phyloP scores from a whole-genome alignment of 2,329 filamentous ascomycete genomes.

The Clonostachys rhizophaga region DNA sequence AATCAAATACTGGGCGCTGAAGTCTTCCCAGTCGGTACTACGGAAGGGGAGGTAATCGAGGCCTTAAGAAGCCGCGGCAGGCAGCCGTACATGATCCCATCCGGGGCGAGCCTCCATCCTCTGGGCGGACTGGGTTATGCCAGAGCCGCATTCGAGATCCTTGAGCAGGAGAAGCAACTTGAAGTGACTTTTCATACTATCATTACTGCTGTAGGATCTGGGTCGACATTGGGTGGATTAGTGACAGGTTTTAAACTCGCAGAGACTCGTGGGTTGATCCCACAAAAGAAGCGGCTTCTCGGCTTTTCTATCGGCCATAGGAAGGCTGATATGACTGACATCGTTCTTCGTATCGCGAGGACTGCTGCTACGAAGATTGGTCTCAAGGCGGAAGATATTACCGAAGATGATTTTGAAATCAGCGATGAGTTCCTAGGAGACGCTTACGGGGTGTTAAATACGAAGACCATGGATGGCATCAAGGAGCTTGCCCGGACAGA shows the following conservation, averaged over 20 bases:
- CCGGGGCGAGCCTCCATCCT: slow-evolving; percentile 59
- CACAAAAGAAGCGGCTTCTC: slow-evolving; percentile 1
- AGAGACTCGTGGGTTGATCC: slow-evolving; percentile 23
- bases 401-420: slow-evolving; percentile 6
- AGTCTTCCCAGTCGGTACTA: slow-evolving; percentile 3
- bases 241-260: slow-evolving; percentile 61
- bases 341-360: slow-evolving; percentile 2
- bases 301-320: slow-evolving; percentile 2
- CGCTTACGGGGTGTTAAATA: slow-evolving; percentile 4
- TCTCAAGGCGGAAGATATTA: slow-evolving; percentile 1
- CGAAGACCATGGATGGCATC: slow-evolving; percentile 2
- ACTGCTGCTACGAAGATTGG: slow-evolving; percentile 2
- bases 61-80: slow-evolving; percentile 27
- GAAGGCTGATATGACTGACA: not conserved
- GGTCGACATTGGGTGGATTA: slow-evolving; percentile 61
- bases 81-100: slow-evolving; percentile 61
- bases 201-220: slow-evolving; percentile 59
- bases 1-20: slow-evolving; percentile 10
- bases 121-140: slow-evolving; percentile 63
- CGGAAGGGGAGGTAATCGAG: not conserved
- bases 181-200: slow-evolving; percentile 56
- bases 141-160: slow-evolving; percentile 59
- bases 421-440: slow-evolving; percentile 2
- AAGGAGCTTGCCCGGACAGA: slow-evolving; percentile 4
- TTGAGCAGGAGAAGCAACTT: slow-evolving; percentile 47